Conservation (phyloP, 1,284 basidiomycete species). For the Uromyces viciae-fabae region DNA sequence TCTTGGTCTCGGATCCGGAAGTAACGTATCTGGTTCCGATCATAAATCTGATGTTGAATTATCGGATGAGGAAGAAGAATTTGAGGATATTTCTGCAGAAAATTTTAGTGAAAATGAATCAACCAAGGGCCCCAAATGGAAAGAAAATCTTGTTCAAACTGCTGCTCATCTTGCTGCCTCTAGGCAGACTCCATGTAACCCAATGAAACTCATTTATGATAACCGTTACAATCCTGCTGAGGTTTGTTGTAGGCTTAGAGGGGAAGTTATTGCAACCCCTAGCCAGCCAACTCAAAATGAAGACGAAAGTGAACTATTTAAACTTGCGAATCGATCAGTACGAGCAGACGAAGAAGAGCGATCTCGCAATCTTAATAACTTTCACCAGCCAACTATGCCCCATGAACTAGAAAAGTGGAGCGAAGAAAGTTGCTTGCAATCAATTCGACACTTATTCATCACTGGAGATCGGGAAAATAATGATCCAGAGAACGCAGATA, state of each 20-base stretch:
- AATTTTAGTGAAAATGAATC: constrained; percentile 23
- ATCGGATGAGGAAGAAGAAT: constrained; percentile 1
- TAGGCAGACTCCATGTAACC: constrained; percentile 63
- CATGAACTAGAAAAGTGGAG: constrained; percentile 71
- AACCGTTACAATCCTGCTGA: constrained; percentile 66
- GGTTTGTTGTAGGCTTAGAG: constrained; percentile 61
- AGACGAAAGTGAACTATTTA: constrained; percentile 51
- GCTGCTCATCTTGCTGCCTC: constrained; percentile 56
- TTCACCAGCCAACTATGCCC: constrained; percentile 62
- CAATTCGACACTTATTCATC: constrained; percentile 84
- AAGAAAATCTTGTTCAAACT: constrained; percentile 65
- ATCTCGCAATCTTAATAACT: constrained; percentile 65
- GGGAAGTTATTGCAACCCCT: constrained; percentile 51
- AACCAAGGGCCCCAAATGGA: constrained; percentile 67
- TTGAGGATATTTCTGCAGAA: constrained; percentile 52
- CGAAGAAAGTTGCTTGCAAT: constrained; percentile 76
- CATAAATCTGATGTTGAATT: constrained; percentile 21
- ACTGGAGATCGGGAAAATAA: constrained; percentile 63
- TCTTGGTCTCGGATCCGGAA: constrained; percentile 48
- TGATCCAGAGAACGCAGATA: constrained; percentile 54
- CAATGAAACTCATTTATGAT: constrained; percentile 82
- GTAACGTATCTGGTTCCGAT: constrained; percentile 3
- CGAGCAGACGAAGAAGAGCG: constrained; percentile 37
- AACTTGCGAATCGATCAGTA: constrained; percentile 27
- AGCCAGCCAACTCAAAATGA: neutral